Base-by-base conservation (phyloP, 257 asterid genomes). In the Rehmannia glutinosa region DNA sequence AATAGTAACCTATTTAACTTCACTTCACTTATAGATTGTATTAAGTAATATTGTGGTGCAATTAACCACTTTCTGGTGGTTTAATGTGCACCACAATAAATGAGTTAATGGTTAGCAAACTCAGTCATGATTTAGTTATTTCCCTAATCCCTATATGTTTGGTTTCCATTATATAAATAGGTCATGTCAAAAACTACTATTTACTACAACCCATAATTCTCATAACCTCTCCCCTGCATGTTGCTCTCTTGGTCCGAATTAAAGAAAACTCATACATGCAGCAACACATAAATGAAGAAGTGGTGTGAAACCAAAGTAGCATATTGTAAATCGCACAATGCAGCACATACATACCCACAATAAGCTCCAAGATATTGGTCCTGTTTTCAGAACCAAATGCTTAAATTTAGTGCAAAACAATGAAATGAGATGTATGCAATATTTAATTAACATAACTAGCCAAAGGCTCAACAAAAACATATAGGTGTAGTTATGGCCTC, bases 211-310 rank as follows among this genome's bases (percentile, higher is more conserved):
- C 60, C 49, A 33, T 47, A 16, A 23, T 2, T 25, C 56, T 24
- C 21, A 45, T 11, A 32, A 43, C 58, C 57, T 15, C 43, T 3
- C n/a, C 42, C 41, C 69, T 3, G n/a, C 7, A 10, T 30, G 10
- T 7, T 5, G 30, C 1, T 42, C 19, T 20, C 28, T 32, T 27
- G 63, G 32, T 13, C 13, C 50, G 2, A 6, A 65, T 35, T 36
- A 20, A 24, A 41, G 46, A 28, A 68, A 68, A 57, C 27, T 8
- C 49, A 41, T 16, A 54, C 46, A 15, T 15, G 55, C 45, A 64
- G 47, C 58, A 67, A 20, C 39, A 53, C 43, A 20, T 28, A 45
- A 58, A 52, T 57, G 68, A 69, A 68, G 33, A 68, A 51, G 52
- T 33, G 60, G 20, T 32, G 43, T 13, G 16, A 5, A 27, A 23